Percentiles rank a stretch among this genome's conserved stretches.
These are phyloP conservation scores for Penicillium cataractarum DNA, from an alignment of 495 filamentous ascomycete genomes.

Conservation along the genomic window DNA sequence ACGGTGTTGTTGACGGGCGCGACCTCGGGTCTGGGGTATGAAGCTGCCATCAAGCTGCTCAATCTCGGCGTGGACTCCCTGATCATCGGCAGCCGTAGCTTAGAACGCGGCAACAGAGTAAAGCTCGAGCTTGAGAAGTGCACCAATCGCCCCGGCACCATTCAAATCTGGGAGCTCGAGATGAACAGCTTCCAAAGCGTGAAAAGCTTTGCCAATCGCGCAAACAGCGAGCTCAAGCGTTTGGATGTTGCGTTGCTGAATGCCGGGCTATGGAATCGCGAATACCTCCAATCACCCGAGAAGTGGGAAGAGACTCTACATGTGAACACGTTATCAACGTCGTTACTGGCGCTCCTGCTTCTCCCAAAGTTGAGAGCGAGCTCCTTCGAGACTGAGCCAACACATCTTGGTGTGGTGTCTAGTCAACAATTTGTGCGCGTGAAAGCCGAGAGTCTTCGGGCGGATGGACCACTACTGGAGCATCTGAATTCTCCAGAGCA, in stretches of 20 bases:
- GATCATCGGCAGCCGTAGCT: conserved; percentile 46
- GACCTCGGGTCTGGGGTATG: conserved; percentile 54
- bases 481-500: conserved; percentile 35
- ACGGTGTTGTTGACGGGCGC: conserved; percentile 62
- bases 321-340: conserved; percentile 62
- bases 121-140: conserved; percentile 50
- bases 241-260: conserved; percentile 52
- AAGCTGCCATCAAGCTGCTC: conserved; percentile 51
- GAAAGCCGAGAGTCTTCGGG: conserved; percentile 37
- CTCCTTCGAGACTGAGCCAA: conserved; percentile 28
- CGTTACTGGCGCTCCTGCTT: conserved; percentile 57
- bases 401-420: conserved; percentile 45
- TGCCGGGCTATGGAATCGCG: conserved; percentile 46
- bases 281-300: conserved; percentile 40
- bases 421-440: conserved; percentile 48
- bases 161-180: conserved; percentile 59
- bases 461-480: conserved; percentile 35
- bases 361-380: conserved; percentile 50
- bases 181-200: conserved; percentile 56
- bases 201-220: conserved; percentile 47
- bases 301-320: conserved; percentile 60
- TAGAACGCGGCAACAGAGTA: conserved; percentile 49
- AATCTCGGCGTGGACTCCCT: conserved; percentile 44
- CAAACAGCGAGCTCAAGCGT: conserved; percentile 38
- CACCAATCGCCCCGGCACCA: conserved; percentile 43